These are phyloP conservation scores for Cryphonectria japonica DNA, from an alignment of 2,329 filamentous ascomycete genomes.

Conservation along the genomic window DNA sequence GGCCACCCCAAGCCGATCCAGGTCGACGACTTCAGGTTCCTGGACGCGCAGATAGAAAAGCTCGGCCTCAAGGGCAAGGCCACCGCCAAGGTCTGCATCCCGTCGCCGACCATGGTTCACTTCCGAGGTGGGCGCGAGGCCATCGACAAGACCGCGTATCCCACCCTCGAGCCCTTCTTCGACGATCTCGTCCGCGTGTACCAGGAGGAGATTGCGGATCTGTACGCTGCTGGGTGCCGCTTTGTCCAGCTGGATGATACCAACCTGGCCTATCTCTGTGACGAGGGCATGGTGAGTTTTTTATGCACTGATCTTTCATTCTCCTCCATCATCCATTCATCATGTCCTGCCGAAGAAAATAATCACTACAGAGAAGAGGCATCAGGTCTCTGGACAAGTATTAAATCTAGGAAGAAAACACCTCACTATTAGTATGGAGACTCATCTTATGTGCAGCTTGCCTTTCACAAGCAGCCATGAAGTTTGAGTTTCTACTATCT, in stretches of 20 bases:
- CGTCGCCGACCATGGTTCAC: conserved; percentile 63
- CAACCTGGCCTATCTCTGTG: conserved; percentile 63
- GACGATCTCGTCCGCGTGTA: conserved; percentile 58
- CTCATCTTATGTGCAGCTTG: too few relatives aligned
- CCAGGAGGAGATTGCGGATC: conserved; percentile 56
- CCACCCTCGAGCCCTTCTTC: conserved; percentile 58
- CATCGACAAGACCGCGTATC: conserved; percentile 57
- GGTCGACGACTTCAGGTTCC: conserved; percentile 59
- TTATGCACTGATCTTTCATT: not conserved
- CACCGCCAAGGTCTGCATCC: conserved; percentile 60
- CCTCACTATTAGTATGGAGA: too few relatives aligned
- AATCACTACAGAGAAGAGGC: too few relatives aligned
- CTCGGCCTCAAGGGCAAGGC: conserved; percentile 38
- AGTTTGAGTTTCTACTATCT: not conserved
- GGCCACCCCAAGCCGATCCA: conserved; percentile 58
- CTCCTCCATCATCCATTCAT: too few relatives aligned
- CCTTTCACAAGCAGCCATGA: not conserved
- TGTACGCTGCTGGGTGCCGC: conserved; percentile 58
- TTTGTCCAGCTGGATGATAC: conserved; percentile 64
- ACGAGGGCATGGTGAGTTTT: conserved; percentile 50
- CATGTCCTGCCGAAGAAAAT: too few relatives aligned
- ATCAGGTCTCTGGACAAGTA: too few relatives aligned
- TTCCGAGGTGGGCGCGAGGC: conserved; percentile 59
- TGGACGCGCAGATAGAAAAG: conserved; percentile 50
- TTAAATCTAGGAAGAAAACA: too few relatives aligned